phyloP scores from a whole-genome alignment of 495 filamentous ascomycete genomes.

The Trichocladium uniseriatum region DNA sequence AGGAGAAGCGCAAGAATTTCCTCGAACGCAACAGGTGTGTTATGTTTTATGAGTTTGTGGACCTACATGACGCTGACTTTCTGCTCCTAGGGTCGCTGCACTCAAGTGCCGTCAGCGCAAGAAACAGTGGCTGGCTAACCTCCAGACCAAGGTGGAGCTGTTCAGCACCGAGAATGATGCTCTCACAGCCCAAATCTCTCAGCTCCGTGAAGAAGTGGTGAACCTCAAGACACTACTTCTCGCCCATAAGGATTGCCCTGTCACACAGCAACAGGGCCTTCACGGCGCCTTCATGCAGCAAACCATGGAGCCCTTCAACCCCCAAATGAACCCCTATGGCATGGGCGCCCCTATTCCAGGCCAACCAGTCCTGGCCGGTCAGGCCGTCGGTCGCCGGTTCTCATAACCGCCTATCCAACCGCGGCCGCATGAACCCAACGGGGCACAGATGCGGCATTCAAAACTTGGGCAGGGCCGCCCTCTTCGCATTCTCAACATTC shows the following conservation, averaged over 20 bases:
- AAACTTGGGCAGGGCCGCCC: no score
- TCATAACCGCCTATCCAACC: conserved; percentile 35
- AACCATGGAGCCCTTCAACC: conserved; percentile 40
- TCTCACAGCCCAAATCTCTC: conserved; percentile 69
- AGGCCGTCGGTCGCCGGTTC: conserved; percentile 44
- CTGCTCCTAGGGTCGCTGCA: conserved; percentile 66
- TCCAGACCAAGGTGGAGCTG: conserved; percentile 90
- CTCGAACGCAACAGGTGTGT: conserved; percentile 89
- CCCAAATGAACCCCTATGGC: conserved; percentile 63
- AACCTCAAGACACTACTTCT: conserved; percentile 88
- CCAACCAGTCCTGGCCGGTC: conserved; percentile 48
- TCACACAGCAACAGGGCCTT: conserved; percentile 79
- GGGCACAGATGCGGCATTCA: no score
- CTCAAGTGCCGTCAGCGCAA: conserved; percentile 96
- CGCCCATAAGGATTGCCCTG: conserved; percentile 94
- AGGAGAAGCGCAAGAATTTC: conserved; percentile 98
- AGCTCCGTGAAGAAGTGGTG: conserved; percentile 86
- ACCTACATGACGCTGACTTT: neutral
- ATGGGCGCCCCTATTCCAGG: conserved; percentile 48
- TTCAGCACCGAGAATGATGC: conserved; percentile 86
- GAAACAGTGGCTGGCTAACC: conserved; percentile 96
- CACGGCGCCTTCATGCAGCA: conserved; percentile 56
- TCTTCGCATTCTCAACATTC: no score
- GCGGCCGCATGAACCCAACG: no score
- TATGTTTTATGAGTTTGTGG: neutral